Evolutionary conservation across 306 rosid species (phyloP).

Genomic region (Rosa lucieae): DNA sequence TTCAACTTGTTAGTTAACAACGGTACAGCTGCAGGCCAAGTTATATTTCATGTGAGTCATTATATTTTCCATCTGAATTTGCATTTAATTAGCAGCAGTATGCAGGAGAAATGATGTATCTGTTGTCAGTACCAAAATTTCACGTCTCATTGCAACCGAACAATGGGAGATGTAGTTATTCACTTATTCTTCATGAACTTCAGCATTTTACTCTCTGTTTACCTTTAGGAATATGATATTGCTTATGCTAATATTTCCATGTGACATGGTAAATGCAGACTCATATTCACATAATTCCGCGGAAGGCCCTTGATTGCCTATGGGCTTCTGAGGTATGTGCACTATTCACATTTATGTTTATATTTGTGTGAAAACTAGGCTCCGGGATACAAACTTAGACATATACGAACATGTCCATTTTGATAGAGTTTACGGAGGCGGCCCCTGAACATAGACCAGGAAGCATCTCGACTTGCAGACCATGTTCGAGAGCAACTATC

Average conservation of each 20-base stretch:
- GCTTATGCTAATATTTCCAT: constrained; percentile 28
- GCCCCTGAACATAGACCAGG: constrained; percentile 59
- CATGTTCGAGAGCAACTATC: constrained; percentile 62
- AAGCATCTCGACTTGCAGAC: constrained; percentile 62
- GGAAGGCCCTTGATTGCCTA: constrained; percentile 69
- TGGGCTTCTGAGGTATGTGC: constrained; percentile 90
- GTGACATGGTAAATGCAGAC: constrained; percentile 59
- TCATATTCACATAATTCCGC: constrained; percentile 94
- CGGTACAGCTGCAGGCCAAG: constrained; percentile 94
- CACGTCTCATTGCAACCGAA: neutral
- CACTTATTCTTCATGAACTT: neutral
- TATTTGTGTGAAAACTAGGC: neutral
- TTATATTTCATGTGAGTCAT: constrained; percentile 84
- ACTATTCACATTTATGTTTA: constrained; percentile 9
- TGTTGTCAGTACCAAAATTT: neutral
- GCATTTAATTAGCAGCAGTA: neutral
- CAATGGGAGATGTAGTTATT: neutral
- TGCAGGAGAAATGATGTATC: neutral
- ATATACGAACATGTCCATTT: neutral
- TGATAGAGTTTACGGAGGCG: constrained; percentile 69
- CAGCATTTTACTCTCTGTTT: neutral
- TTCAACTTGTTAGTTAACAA: constrained; percentile 90
- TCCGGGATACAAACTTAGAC: neutral
- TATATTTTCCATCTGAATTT: neutral
- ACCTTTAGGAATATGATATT: neutral